Base-by-base conservation (phyloP, 257 asterid species). In the Oldenlandia corymbosa region DNA sequence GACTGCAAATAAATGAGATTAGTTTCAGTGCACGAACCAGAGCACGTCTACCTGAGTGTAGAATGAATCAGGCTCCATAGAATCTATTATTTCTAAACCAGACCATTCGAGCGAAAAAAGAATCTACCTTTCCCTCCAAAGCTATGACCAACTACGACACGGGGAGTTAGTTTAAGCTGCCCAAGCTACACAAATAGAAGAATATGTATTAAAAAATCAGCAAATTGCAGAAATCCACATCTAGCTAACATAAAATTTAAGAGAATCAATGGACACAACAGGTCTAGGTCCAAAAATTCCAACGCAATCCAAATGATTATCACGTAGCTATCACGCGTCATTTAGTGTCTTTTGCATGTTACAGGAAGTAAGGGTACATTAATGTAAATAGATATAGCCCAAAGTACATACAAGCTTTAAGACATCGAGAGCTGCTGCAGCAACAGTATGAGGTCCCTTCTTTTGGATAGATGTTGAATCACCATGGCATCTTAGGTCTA, bases 401-500 rank as follows among this genome's bases (percentile, higher is more conserved):
- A 41, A 21, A 76, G 65, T 63, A 70, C 95, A 12, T 83, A 92
- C 97, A 50, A 92, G 97, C 78, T 92, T 92, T 79, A 92, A 76
- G 78, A 92, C 96, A 73, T 92, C 99, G 73, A 82, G 86, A 31
- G 99, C 97, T 78, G 99, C 97, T 61, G 96, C 83, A 42, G 90
- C 85, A 72, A 89, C 95, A 63, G 91, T 79, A 75, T 92, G 91
- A 37, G 96, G 86, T 11, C 94, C 96, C 78, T 78, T 81, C 83
- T 87, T 87, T 75, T 71, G 85, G 64, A 85, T 71, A 49, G 94
- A 78, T 74, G 97, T 83, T 43, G 99, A 92, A 76, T 89, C 99
- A 69, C 99, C 99, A 73, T 92, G 99, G 67, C 99, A 92, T 31
- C 99, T 93, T 81, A 92, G 79, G 91, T 92, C 97, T 60, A 92